Evolutionary conservation across 2,329 filamentous ascomycete genomes (phyloP), one percentile per base, ranked within the genome.

Genomic region (Fusarium stilboides): DNA sequence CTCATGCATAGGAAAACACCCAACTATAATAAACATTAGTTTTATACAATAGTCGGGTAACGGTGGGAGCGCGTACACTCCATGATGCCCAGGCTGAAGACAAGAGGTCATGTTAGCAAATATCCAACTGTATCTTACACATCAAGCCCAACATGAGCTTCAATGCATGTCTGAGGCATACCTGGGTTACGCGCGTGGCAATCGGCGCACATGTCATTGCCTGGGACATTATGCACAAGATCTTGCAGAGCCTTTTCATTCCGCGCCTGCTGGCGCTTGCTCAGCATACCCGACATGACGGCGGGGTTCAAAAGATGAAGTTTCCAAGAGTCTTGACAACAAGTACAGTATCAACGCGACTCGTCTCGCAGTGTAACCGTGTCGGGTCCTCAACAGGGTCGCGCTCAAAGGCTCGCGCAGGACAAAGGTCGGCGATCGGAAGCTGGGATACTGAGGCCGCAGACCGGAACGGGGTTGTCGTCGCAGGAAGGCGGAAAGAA

Each of bases 1-100:
- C 96, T 93, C 92, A 99, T 97, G 83, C 96, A 99, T 51, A 99
- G 86, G 79, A 99, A 99, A 70, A 98, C 89, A 63, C 96, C 96
- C 81, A 99, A 84, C 93, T 98, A 70, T 28, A 49, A 31, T 43
- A 28, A 28, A 39, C 19, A 58, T 76, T 62, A 75, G 75, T 53
- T 60, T 19, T 28, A 44, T 54, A 53, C 61, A 54, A 24, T 37
- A 58, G 56, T 26, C 17, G 20, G 39, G 19, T 22, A 22, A 34
- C 39, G 19, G 37, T 37, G 20, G 49, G 51, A 46, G 56, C 55
- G 86, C 92, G 77, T 90, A 97, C 93, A 82, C 92, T 98, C 94
- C 94, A 98, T 84, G 94, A 97, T 80, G 94, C 94, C 94, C 94
- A 98, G 83, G 90, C 94, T 96, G 77, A 68, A 68, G 56, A 54